Evolutionary conservation across 2,329 filamentous ascomycete species (phyloP).

Genomic region (Fusarium ambrosium): DNA sequence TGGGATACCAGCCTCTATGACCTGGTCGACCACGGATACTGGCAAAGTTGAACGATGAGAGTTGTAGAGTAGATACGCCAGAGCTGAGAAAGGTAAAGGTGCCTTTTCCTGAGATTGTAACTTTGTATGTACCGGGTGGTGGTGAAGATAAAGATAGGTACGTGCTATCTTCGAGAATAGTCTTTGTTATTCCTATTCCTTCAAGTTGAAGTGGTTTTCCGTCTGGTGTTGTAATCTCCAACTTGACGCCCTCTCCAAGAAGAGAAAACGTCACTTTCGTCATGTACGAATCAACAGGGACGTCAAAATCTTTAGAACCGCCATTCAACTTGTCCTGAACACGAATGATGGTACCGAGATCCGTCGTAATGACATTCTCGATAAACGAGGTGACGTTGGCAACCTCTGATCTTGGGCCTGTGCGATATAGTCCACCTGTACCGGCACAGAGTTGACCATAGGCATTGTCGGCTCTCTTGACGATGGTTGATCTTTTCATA

Average conservation of each 20-base stretch:
- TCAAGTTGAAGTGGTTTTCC: background rate
- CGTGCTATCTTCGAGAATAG: slow-evolving; percentile 1
- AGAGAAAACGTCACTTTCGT: background rate
- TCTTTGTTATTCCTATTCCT: background rate
- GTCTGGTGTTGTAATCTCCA: background rate
- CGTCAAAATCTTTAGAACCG: background rate
- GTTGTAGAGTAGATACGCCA: background rate
- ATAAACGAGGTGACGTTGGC: background rate
- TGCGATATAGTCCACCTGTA: background rate
- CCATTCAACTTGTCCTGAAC: background rate
- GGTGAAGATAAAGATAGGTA: background rate
- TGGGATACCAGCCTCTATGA: background rate
- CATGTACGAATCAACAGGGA: slow-evolving; percentile 1
- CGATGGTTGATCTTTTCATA: background rate
- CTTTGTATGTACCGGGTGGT: background rate
- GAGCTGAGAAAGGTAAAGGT: background rate
- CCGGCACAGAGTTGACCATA: background rate
- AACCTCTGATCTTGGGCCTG: background rate
- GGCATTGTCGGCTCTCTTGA: background rate
- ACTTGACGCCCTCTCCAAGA: background rate
- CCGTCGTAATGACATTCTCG: background rate
- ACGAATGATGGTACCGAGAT: background rate
- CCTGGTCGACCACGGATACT: background rate
- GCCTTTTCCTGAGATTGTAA: background rate
- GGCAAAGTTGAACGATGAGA: slow-evolving; percentile 5